Base-by-base conservation (phyloP, 257 asterid genomes). In the Nicotiana benthamiana region DNA sequence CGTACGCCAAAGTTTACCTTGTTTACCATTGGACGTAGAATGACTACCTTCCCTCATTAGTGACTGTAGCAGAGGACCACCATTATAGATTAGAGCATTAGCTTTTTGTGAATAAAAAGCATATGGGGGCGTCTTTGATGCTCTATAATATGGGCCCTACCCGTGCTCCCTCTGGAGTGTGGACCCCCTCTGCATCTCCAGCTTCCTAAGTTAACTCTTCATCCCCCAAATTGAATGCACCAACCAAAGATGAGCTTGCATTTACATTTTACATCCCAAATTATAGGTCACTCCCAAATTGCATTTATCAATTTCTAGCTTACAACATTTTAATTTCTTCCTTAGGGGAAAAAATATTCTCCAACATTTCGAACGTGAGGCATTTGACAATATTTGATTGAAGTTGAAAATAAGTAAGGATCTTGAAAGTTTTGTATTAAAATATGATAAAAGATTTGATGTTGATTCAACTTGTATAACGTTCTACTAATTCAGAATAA, bases 41-140 rank as follows among this genome's bases (percentile, higher is more conserved):
- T 68, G 76, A 22, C 76, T n/a, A 11, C 76, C 56, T 68, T 68
- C 76, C 32, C 20, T 68, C 76, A 68, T 68, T 36, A 68, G 46
- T 36, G 27, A 68, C 56, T n/a, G 32, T 40, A 40, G 30, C 4
- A 20, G 10, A 68, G 76, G 76, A 68, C 56, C 76, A 36, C 56
- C 54, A 68, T 16, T 68, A 40, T 11, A 68, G 28, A 68, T 34
- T 68, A 36, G 54, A 68, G n/a, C 56, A 36, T 68, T 68, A 68
- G 30, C 76, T 68, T 36, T 68, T 40, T n/a, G 56, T 68, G 32
- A 68, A 68, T 56, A 36, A 68, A 68, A 68, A 20, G n/a, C 32
- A 68, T 68, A 56, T 36, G 32, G 75, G 54, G 17, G 54, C 54
- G 18, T 28, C 4, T 67, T 34, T 34, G 75, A 68, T 68, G 32